Conservation (phyloP, 257 asterid genomes). For the Haberlea rhodopensis region DNA sequence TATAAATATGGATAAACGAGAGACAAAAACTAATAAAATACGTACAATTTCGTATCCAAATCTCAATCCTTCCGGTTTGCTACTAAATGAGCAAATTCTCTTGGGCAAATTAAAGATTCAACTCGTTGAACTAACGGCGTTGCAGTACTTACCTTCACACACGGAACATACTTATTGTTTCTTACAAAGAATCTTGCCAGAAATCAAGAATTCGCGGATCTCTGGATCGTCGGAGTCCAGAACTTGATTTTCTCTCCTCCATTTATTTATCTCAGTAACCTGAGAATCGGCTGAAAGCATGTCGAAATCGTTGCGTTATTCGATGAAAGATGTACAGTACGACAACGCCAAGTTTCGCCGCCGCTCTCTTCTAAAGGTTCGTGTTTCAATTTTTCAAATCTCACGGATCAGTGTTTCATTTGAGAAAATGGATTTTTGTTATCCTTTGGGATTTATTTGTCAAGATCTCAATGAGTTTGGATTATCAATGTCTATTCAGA, state of each 20-base stretch:
- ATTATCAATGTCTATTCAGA: conserved; percentile 43
- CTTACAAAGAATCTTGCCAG: conserved; percentile 12
- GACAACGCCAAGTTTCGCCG: conserved; percentile 91
- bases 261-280: conserved; percentile 20
- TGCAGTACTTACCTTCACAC: no score
- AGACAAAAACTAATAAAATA: no score
- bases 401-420: conserved; percentile 4
- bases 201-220: conserved; percentile 23
- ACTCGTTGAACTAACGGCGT: no score
- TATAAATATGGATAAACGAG: no score
- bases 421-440: background rate
- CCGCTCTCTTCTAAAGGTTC: conserved; percentile 69
- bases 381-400: conserved; percentile 24
- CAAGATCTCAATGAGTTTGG: conserved; percentile 17
- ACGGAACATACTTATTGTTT: background rate
- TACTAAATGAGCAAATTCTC: no score
- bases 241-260: conserved; percentile 26
- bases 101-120: no score
- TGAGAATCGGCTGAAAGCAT: conserved; percentile 32
- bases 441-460: background rate
- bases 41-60: no score
- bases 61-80: no score
- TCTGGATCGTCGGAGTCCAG: conserved; percentile 19
- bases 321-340: conserved; percentile 74
- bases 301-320: conserved; percentile 82